A percentile compares a stretch with the other conserved stretches of the same genome.
Conservation (phyloP, 2,329 filamentous ascomycete genomes). For the Pseudovirgaria hyperparasitica region DNA sequence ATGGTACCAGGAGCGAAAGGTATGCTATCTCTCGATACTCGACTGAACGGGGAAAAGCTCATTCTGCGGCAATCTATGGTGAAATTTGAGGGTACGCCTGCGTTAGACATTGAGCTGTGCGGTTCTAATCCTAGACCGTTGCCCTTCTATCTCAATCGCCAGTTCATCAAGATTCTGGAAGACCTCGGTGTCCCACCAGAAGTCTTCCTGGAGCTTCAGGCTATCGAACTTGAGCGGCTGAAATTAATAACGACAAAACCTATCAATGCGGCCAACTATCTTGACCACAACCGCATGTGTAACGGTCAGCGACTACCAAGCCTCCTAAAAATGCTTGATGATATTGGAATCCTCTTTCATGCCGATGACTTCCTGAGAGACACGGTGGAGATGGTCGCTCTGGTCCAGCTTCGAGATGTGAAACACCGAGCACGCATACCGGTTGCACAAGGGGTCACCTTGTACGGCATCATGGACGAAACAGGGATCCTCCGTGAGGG, state of each 20-base stretch:
- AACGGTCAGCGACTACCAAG: constrained; percentile 46
- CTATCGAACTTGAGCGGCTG: constrained; percentile 46
- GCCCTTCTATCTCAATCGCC: constrained; percentile 60
- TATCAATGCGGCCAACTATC: constrained; percentile 51
- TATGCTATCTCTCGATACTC: constrained; percentile 57
- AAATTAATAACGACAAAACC: constrained; percentile 45
- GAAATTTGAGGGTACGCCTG: constrained; percentile 50
- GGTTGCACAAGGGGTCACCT: constrained; percentile 55
- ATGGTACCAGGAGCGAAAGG: constrained; percentile 49
- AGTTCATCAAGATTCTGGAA: constrained; percentile 76
- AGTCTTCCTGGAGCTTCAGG: constrained; percentile 55
- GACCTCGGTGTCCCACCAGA: constrained; percentile 50
- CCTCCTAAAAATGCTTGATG: constrained; percentile 47
- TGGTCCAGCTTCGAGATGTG: constrained; percentile 58
- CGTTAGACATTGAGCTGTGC: constrained; percentile 54
- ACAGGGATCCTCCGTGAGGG: constrained; percentile 53
- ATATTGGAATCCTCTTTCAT: constrained; percentile 51
- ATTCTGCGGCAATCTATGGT: constrained; percentile 58
- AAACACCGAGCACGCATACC: constrained; percentile 71
- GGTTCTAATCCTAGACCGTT: constrained; percentile 56
- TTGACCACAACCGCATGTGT: constrained; percentile 50
- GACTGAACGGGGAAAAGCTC: constrained; percentile 43
- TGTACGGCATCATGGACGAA: constrained; percentile 79
- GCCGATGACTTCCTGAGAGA: constrained; percentile 57
- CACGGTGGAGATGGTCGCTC: constrained; percentile 54